phyloP scores from a whole-genome alignment of 2,329 filamentous ascomycete genomes.

The Pseudofabraea citricarpa region DNA sequence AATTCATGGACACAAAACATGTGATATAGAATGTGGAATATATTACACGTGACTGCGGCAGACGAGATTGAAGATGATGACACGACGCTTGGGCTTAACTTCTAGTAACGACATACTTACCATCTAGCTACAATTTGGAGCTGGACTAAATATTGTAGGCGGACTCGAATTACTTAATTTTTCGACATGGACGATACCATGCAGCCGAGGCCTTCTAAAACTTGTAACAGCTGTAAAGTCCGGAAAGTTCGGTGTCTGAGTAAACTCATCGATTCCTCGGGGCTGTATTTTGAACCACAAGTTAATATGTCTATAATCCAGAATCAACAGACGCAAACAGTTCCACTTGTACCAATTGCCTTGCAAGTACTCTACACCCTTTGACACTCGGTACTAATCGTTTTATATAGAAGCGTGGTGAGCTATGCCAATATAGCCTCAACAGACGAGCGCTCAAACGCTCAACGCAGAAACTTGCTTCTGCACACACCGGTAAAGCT shows the following conservation, averaged over 20 bases:
- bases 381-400: neutral
- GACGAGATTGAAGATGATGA: no score
- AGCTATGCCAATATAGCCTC: slow-evolving; percentile 20
- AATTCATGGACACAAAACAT: no score
- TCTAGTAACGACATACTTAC: no score
- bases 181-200: no score
- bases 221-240: slow-evolving; percentile 35
- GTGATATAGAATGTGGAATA: no score
- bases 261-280: slow-evolving; percentile 16
- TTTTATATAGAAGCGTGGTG: slow-evolving; percentile 15
- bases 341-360: neutral
- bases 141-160: no score
- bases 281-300: neutral
- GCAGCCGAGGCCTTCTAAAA: slow-evolving; percentile 15
- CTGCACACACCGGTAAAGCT: neutral
- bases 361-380: slow-evolving; percentile 2
- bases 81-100: no score
- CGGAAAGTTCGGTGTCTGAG: slow-evolving; percentile 36
- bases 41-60: no score
- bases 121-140: no score
- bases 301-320: neutral
- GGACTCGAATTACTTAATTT: no score
- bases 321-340: neutral
- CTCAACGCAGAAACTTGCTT: neutral
- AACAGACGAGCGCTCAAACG: slow-evolving; percentile 12